Base-by-base conservation (phyloP, 768 basidiomycete species). In the Serendipita vermifera region DNA sequence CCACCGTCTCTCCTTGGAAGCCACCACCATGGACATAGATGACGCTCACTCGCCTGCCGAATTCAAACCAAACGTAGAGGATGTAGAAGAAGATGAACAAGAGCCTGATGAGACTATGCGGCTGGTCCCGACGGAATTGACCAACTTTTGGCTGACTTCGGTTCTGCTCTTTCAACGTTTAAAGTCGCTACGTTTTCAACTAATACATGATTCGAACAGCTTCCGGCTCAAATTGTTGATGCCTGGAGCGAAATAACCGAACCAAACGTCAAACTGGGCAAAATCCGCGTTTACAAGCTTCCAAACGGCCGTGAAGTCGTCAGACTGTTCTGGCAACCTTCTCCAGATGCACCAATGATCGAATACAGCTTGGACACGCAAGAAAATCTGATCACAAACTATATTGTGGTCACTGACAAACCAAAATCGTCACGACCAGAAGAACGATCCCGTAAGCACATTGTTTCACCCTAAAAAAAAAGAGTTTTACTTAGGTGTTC, bases 301-400 rank as follows among this genome's bases (percentile, higher is more conserved):
- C 67, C 72, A 38, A 70, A 68, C 1, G 77, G 71, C 48, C 72
- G 72, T 51, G 77, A 75, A 41, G 77, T 80, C 51, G 85, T 85
- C 56, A 69, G 85, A 53, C 76, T 86, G 43, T 80, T 82, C 60
- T 73, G 83, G 0, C 82, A 83, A 3, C 78, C 80, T 0, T 75
- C 79, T 62, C 68, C 66, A 1, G 72, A 71, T 11, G 46, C 61
- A 3, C 38, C 56, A 1, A 14, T 55, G 3, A 84, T 85, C 63
- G 77, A 81, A 67, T 97, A 90, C 70, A 87, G 90, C 62, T 74
- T 97, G 32, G 83, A 88, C 38, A 88, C 94, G 79, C 81, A 90
- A 38, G 85, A 88, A 59, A 83, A 88, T 59, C 69, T 78, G 31
- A 84, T 88, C 6, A 85, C 87, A 62, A 92, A 91, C 70, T 83